Conservation (phyloP, 768 basidiomycete genomes). For the Mycena chlorophos region DNA sequence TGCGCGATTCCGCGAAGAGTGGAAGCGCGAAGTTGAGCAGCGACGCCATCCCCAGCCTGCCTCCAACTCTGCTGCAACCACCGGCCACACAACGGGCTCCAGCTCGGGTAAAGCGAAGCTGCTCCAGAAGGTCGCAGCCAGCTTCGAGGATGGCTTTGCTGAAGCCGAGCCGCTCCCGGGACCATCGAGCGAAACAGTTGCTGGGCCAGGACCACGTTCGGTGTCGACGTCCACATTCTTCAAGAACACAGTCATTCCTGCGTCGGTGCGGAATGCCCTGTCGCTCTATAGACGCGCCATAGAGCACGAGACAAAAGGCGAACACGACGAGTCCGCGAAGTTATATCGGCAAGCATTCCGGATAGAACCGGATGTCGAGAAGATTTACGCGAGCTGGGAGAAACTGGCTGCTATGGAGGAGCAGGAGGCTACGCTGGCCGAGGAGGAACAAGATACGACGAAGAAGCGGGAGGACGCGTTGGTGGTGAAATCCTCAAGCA, state of each 20-base stretch:
- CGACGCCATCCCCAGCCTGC: slow-evolving; percentile 32
- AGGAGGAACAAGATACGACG: slow-evolving; percentile 15
- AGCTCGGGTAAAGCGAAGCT: slow-evolving; percentile 3
- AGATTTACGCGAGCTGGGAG: slow-evolving; percentile 63
- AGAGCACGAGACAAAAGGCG: slow-evolving; percentile 68
- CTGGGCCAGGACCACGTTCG: slow-evolving; percentile 21
- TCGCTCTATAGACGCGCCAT: slow-evolving; percentile 71
- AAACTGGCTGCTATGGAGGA: slow-evolving; percentile 38
- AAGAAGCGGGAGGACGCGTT: slow-evolving; percentile 2
- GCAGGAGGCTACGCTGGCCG: slow-evolving; percentile 24
- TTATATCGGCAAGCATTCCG: slow-evolving; percentile 83
- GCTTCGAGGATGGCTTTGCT: slow-evolving; percentile 1
- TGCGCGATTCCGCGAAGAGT: slow-evolving; percentile 66
- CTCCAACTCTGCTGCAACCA: too few relatives aligned
- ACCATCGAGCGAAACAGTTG: slow-evolving; percentile 22
- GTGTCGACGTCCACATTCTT: slow-evolving; percentile 9
- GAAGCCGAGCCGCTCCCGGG: slow-evolving; percentile 13
- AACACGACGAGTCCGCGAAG: slow-evolving; percentile 71
- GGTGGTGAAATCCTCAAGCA: slow-evolving; percentile 23
- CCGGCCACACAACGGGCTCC: not conserved
- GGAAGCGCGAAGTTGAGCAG: slow-evolving; percentile 64
- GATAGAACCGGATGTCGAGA: slow-evolving; percentile 74
- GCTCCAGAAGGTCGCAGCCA: slow-evolving; percentile 6
- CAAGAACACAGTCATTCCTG: slow-evolving; percentile 27
- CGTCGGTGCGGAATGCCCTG: slow-evolving; percentile 50